Percentiles rank a stretch among this genome's conserved stretches.
Conservation (phyloP, 2,329 filamentous ascomycete genomes). For the Furcasterigmium furcatum region DNA sequence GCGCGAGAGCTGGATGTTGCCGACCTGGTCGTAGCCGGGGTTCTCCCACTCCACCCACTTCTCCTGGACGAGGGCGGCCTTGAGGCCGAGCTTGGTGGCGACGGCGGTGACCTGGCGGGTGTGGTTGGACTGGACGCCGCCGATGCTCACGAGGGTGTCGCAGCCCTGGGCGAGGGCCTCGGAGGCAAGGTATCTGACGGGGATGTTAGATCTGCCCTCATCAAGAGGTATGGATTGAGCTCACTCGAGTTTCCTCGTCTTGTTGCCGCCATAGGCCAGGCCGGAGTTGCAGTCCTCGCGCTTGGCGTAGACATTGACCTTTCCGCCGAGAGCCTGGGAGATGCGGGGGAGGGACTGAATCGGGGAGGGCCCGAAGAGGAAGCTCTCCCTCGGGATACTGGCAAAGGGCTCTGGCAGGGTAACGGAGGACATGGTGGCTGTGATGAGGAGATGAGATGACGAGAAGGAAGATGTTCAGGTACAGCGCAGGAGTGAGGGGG, state of each 20-base stretch:
- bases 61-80: constrained; percentile 59
- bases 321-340: constrained; percentile 54
- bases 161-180: constrained; percentile 55
- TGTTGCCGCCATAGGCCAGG: constrained; percentile 67
- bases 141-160: constrained; percentile 64
- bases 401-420: constrained; percentile 59
- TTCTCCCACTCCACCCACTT: constrained; percentile 65
- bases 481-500: too few species aligned
- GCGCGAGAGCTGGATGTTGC: constrained; percentile 68
- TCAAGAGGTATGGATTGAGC: background rate
- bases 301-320: constrained; percentile 66
- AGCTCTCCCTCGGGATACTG: constrained; percentile 56
- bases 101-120: constrained; percentile 65
- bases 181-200: constrained; percentile 56
- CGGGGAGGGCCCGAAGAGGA: constrained; percentile 66
- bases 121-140: constrained; percentile 69
- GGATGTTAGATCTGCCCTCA: constrained; percentile 1
- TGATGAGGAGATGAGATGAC: too few species aligned
- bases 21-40: constrained; percentile 58
- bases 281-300: constrained; percentile 69
- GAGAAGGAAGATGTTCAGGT: too few species aligned
- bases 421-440: constrained; percentile 15
- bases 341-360: constrained; percentile 66
- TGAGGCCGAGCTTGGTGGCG: constrained; percentile 54
- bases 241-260: constrained; percentile 65